Evolutionary conservation across 2,329 filamentous ascomycete genomes (phyloP), one percentile per base, ranked within the genome.

Genomic region (Colletotrichum cuscutae): DNA sequence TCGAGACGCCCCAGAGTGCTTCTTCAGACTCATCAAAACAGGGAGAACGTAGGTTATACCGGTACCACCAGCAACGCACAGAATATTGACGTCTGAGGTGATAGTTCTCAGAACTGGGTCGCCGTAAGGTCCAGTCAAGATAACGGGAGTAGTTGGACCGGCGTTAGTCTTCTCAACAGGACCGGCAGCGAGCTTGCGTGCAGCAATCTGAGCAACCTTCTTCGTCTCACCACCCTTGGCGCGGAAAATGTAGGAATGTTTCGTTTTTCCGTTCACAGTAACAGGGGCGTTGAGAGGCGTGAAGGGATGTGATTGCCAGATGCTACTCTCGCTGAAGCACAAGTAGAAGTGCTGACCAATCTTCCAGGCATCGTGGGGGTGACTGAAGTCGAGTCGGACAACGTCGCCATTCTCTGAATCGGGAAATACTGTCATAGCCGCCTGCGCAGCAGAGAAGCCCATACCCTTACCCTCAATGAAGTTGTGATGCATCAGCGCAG

Each of bases 231-330:
- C 91, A 0, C 81, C 81, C 73, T 89, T 89, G 5, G 88, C 89
- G 5, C 90, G 84, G 72, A 92, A 82, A 61, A 91, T 84, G 76
- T 91, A 91, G 19, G 87, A 86, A 75, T 91, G 89, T 52, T 82
- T 80, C 11, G 88, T 84, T 2, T 78, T 75, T 0, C 85, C 81
- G 65, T 82, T 78, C 24, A 79, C 77, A 0, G 84, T 79, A 7
- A 81, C 76, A 0, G 90, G 90, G 0, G 88, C 79, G 66, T 87
- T 90, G 9, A 91, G 83, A 0, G 91, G 89, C 0, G 91, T 94
- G 77, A 94, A 93, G 0, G 92, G 92, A 77, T 94, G 92, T 0
- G 90, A 90, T 80, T 94, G 92, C 91, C 91, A 94, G 76, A 94
- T 87, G 76, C 87, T 91, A 37, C 89, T 84, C 73, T 91, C 87